Base-by-base conservation (phyloP, 495 filamentous ascomycete species). In the Recurvomyces mirabilis region DNA sequence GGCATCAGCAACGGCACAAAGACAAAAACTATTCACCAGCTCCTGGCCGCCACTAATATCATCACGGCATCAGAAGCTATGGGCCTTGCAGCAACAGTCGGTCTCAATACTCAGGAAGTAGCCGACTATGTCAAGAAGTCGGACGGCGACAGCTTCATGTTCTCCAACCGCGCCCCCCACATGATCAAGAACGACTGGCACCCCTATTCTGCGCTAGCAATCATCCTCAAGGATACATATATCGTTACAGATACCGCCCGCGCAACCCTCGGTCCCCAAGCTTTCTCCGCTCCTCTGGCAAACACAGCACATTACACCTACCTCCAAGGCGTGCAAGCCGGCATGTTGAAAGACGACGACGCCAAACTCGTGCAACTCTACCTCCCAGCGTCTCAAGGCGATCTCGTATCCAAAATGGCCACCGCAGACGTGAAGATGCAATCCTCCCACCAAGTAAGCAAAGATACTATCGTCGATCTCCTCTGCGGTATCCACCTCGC, bases 21-120 rank as follows among this genome's bases (percentile, higher is more conserved):
- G 56, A 82, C 87, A 71, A 91, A 91, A 63, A 84, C 87, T 74
- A 76, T 82, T 38, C 84, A 88, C 61, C 84, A 91, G 59, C 77
- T 91, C 14, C 69, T 87, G 10, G 84, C 83, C 0, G 83, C 77
- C 0, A 78, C 81, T 43, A 77, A 87, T 47, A 87, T 91, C 52
- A 68, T 81, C 1, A 73, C 79, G 7, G 70, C 76, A 11, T 79
- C 77, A 52, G 84, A 91, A 61, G 78, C 73, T 1, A 72, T 83
- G 72, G 84, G 81, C 0, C 74, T 88, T 36, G 83, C 81, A 9
- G 78, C 73, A 29, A 68, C 70, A 12, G 61, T 84, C 28, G 81
- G 83, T 0, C 60, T 87, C 41, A 73, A 86, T 53, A 73, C 77
- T 3, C 60, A 60, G 11, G 55, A 63, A 17, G 74, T 73, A 3